Percentiles rank a stretch among this genome's conserved stretches.
Conservation (phyloP, 495 filamentous ascomycete genomes). For the Apiosordaria backusii region DNA sequence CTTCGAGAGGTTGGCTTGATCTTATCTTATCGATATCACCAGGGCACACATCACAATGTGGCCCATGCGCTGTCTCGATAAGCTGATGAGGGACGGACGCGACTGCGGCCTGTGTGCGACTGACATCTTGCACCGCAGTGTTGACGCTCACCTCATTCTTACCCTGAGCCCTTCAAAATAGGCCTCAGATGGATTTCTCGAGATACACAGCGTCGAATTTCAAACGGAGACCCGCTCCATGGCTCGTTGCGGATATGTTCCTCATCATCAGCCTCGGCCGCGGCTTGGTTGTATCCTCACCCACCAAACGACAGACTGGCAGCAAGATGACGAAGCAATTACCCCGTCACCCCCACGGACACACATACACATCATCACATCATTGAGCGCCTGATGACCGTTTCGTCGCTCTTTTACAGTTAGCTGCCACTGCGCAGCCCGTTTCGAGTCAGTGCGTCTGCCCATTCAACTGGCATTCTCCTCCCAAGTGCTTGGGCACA, state of each 20-base stretch:
- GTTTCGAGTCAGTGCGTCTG: not conserved
- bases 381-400: not conserved
- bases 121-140: not conserved
- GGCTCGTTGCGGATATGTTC: not conserved
- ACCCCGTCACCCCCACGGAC: not conserved
- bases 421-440: not conserved
- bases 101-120: not conserved
- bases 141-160: not conserved
- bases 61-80: not conserved
- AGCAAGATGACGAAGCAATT: not conserved
- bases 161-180: not conserved
- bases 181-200: not conserved
- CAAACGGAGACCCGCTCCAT: not conserved
- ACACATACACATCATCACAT: constrained; percentile 2
- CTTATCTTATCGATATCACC: no score
- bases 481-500: not conserved
- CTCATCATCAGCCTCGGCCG: not conserved
- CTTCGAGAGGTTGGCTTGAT: not conserved
- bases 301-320: no score
- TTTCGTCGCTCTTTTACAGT: not conserved
- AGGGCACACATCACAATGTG: not conserved
- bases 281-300: no score
- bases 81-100: not conserved
- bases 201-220: not conserved
- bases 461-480: not conserved